phyloP scores from a whole-genome alignment of 139 green algal genomes.

The Volvox reticuliferus region DNA sequence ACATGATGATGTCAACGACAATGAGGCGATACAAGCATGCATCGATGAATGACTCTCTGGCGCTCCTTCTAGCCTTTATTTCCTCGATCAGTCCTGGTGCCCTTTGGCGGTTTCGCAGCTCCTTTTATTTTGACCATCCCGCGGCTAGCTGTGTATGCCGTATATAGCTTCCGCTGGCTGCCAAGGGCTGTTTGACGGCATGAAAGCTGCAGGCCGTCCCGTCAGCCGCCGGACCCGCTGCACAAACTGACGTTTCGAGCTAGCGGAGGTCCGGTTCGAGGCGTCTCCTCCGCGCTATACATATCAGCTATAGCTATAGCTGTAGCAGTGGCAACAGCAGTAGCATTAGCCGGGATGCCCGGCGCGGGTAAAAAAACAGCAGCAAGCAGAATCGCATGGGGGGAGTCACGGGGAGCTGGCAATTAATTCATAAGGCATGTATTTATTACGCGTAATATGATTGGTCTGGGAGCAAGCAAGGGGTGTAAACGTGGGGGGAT shows the following conservation, averaged over 20 bases:
- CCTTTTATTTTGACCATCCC: neutral
- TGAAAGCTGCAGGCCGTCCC: no score
- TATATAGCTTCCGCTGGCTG: neutral
- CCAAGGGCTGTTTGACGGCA: neutral
- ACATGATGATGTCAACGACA: no score
- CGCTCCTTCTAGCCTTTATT: no score
- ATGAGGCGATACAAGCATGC: constrained; percentile 44
- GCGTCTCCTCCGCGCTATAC: neutral
- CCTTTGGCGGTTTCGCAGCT: no score
- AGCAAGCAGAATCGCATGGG: neutral
- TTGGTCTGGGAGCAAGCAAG: neutral
- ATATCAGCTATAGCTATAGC: neutral
- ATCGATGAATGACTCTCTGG: no score
- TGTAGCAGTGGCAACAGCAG: neutral
- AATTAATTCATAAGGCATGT: neutral
- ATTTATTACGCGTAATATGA: neutral
- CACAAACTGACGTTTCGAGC: neutral
- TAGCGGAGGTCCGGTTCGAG: no score
- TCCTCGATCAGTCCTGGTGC: no score
- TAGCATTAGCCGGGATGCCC: neutral
- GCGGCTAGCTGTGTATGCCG: neutral
- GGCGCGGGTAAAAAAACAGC: neutral
- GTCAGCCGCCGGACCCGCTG: neutral
- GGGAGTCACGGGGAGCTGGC: neutral
- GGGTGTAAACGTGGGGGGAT: neutral